Evolutionary conservation across 2,329 filamentous ascomycete genomes (phyloP), one percentile per base, ranked within the genome.

Genomic region (Xylaria sp.): DNA sequence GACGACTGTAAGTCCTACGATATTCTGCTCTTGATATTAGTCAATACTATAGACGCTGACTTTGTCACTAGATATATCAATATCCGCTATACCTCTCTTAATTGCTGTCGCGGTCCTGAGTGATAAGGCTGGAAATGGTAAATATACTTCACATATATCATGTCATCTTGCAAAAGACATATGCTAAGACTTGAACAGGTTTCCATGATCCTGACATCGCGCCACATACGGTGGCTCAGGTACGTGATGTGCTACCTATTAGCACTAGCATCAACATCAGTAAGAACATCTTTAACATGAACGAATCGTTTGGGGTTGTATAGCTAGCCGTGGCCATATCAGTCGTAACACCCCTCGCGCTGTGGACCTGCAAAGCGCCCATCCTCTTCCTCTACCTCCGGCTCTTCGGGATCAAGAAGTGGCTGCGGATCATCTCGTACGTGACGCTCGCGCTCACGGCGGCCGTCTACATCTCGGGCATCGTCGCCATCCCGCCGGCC

Each of bases 321-420:
- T 34, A 72, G 70, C 63, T 72, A 10, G 70, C 69, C 15, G 66
- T 68, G 18, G 56, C 51, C 7, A 63, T 72, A 48, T 57, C 65
- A 46, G 60, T 72, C 8, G 9, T 59, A 2, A 63, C 65, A 3
- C 65, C 68, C 7, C 20, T 71, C 18, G 60, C 69, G 9, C 41
- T 72, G 25, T 72, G 71, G 71, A 65, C 69, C 13, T 71, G 71
- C 41, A 72, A 72, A 50, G 71, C 71, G 18, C 71, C 71, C 7
- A 65, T 72, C 25, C 58, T 72, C 20, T 71, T 72, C 58, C 66
- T 71, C 23, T 72, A 72, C 28, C 9, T 69, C 39, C 71, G 69
- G 3, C 50, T 71, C 15, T 72, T 72, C 61, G 69, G 69, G 8
- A 50, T 72, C 66, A 71, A 71, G 55, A 64, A 56, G 37, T 72